Evolutionary conservation across 257 asterid genomes (phyloP).

Genomic region (Solanum bukasovii): DNA sequence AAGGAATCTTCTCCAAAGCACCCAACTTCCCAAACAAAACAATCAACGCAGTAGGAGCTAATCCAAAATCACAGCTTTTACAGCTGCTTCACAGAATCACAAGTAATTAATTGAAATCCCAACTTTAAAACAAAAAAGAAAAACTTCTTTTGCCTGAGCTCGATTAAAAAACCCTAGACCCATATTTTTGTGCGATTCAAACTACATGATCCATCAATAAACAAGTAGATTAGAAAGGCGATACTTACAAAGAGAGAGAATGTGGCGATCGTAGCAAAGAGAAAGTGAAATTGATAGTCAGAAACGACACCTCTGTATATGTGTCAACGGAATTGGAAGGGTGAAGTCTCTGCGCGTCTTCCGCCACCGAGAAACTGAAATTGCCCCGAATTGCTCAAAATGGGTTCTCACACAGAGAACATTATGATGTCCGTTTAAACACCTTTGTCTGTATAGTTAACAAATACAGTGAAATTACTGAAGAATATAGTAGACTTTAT

Average conservation of each 20-base stretch:
- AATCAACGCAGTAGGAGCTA: not conserved
- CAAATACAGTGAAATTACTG: not conserved
- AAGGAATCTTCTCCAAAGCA: not conserved
- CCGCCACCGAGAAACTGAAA: not conserved
- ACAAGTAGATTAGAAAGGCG: not conserved
- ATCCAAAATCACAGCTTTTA: not conserved
- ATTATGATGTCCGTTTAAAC: not conserved
- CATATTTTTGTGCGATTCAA: not conserved
- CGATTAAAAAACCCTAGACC: not conserved
- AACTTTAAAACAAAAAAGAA: not conserved
- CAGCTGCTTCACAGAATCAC: not conserved
- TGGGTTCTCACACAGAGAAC: not conserved
- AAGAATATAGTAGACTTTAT: not conserved
- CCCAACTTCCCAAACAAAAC: not conserved
- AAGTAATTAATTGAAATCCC: not conserved
- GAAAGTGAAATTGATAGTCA: not conserved
- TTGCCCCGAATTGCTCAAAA: not conserved
- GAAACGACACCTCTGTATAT: not conserved
- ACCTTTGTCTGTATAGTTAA: not conserved
- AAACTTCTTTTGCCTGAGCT: not conserved
- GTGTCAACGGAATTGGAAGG: not conserved
- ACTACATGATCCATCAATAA: not conserved
- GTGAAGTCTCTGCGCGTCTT: not conserved
- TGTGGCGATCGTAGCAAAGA: not conserved
- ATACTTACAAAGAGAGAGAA: not conserved